phyloP scores from a whole-genome alignment of 164 flowering plant species.

The Buxus sempervirens region DNA sequence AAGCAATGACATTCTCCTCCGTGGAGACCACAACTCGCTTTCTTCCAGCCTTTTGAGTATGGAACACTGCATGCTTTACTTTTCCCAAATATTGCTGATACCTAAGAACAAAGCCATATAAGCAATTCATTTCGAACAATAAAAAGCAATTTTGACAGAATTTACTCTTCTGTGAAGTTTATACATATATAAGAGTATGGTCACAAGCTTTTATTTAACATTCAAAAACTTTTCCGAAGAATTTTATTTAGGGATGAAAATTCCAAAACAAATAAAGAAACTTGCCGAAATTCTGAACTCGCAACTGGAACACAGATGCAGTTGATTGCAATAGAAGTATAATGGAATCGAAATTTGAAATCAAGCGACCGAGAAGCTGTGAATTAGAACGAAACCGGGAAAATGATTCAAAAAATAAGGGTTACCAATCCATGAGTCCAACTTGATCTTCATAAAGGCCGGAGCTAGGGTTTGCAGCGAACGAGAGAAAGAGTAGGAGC shows the following conservation, averaged over 20 bases:
- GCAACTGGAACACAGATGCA: not conserved
- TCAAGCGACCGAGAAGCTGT: not conserved
- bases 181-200: not conserved
- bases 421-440: conserved; percentile 88
- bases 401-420: conserved; percentile 10
- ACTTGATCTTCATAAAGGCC: conserved; percentile 89
- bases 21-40: conserved; percentile 93
- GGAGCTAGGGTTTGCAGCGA: conserved; percentile 22
- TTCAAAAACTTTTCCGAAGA: not conserved
- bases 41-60: conserved; percentile 82
- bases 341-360: not conserved
- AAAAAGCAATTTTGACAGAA: not conserved
- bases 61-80: conserved; percentile 89
- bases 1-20: conserved; percentile 91
- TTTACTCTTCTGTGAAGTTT: not conserved
- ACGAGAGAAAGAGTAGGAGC: conserved; percentile 29
- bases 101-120: conserved; percentile 38
- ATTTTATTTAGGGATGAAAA: too few relatives aligned
- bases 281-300: not conserved
- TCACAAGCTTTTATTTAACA: not conserved
- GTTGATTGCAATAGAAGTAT: not conserved
- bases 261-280: not conserved
- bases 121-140: not conserved
- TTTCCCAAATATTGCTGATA: conserved; percentile 91
- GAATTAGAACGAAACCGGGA: not conserved